phyloP scores from a whole-genome alignment of 495 filamentous ascomycete genomes.

The Entonaema liquescens region DNA sequence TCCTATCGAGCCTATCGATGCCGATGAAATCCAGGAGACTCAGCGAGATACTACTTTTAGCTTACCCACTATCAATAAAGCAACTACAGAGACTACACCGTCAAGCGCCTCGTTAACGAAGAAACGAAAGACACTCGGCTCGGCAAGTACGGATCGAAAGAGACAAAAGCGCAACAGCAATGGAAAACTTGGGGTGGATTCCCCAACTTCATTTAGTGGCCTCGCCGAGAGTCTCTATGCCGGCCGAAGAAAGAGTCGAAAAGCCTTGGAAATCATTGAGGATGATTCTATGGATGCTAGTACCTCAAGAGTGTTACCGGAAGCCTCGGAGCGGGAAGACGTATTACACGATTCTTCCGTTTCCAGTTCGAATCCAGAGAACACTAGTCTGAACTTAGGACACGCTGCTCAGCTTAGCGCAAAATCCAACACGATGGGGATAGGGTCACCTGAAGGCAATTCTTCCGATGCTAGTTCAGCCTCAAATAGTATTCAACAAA shows the following conservation, averaged over 20 bases:
- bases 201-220: slow-evolving; percentile 23
- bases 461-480: not conserved
- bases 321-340: not conserved
- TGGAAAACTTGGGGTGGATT: not conserved
- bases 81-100: not conserved
- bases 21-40: not conserved
- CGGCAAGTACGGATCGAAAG: slow-evolving; percentile 13
- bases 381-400: not conserved
- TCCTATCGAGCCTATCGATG: not conserved
- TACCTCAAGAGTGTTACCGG: not conserved
- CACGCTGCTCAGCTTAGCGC: not conserved
- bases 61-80: not conserved
- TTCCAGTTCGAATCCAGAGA: not conserved
- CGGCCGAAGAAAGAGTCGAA: slow-evolving; percentile 16
- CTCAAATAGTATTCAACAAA: not conserved
- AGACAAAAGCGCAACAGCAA: slow-evolving; percentile 30
- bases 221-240: slow-evolving; percentile 35
- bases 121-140: slow-evolving; percentile 20
- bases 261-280: not conserved
- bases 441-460: not conserved
- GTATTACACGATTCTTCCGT: not conserved
- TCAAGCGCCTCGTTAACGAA: slow-evolving; percentile 1
- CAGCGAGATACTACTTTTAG: not conserved
- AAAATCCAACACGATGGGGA: slow-evolving; percentile 15
- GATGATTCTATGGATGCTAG: not conserved